Evolutionary conservation across 108 stramenopile species (phyloP).

Genomic region (Cyclostephanos invisitatus): DNA sequence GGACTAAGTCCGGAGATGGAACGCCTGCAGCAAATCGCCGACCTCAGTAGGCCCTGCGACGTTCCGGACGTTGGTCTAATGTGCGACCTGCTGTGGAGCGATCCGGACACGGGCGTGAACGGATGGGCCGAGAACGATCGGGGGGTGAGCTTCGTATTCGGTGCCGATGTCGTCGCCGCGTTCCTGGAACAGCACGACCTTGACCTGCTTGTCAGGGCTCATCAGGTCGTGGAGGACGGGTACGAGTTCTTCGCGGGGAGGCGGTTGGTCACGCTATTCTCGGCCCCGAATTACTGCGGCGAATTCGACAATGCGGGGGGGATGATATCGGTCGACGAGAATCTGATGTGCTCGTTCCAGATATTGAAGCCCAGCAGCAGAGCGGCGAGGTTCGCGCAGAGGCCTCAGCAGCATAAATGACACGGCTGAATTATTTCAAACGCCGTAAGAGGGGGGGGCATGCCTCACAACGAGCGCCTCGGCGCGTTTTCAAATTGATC

Average conservation of each 20-base stretch:
- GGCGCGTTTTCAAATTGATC: background rate
- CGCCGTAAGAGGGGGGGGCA: background rate
- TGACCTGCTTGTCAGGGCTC: conserved; percentile 91
- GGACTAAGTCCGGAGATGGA: conserved; percentile 87
- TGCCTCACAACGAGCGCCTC: background rate
- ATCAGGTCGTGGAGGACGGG: conserved; percentile 97
- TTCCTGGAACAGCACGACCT: conserved; percentile 85
- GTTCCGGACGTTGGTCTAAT: conserved; percentile 93
- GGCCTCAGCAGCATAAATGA: conserved; percentile 18
- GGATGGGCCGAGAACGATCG: conserved; percentile 95
- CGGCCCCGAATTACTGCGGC: conserved; percentile 85
- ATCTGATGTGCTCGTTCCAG: conserved; percentile 79
- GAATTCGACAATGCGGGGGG: conserved; percentile 88
- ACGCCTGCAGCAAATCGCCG: conserved; percentile 79
- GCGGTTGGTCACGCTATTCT: conserved; percentile 84
- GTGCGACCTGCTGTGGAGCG: conserved; percentile 96
- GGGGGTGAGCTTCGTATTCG: conserved; percentile 95
- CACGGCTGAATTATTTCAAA: too few species aligned
- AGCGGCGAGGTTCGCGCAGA: conserved; percentile 50
- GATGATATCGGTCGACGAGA: conserved; percentile 76
- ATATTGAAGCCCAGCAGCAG: conserved; percentile 54
- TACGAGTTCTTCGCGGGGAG: conserved; percentile 91
- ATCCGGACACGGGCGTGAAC: conserved; percentile 79
- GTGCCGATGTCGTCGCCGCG: conserved; percentile 81
- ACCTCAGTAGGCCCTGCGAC: conserved; percentile 85